These are phyloP conservation scores for Fagopyrum homotropicum DNA, from an alignment of 148 eudicot genomes.

Conservation along the genomic window DNA sequence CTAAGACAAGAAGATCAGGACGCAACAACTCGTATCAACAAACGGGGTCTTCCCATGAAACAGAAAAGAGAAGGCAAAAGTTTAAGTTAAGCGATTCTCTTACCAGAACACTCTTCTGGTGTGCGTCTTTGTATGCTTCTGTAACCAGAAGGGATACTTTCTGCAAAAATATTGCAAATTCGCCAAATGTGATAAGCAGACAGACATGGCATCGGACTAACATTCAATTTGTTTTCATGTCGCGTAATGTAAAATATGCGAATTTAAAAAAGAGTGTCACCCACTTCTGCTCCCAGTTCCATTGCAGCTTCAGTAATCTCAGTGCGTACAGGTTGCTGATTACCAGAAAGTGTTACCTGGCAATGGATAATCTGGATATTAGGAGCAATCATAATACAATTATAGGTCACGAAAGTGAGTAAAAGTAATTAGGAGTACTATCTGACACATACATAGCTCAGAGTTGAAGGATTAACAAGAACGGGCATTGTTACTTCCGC, in stretches of 20 bases:
- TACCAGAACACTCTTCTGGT: conserved; percentile 84
- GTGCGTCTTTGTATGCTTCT: conserved; percentile 94
- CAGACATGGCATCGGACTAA: neutral
- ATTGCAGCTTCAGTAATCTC: conserved; percentile 98
- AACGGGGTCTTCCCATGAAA: neutral
- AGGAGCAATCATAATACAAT: neutral
- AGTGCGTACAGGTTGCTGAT: conserved; percentile 87
- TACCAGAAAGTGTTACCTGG: conserved; percentile 93
- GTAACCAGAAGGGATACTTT: conserved; percentile 77
- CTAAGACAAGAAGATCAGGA: conserved; percentile 21
- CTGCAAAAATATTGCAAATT: conserved; percentile 26
- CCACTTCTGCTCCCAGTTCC: conserved; percentile 84
- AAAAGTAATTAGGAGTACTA: too few relatives aligned
- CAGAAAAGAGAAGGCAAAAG: neutral
- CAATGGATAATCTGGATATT: conserved; percentile 10
- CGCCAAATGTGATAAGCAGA: neutral
- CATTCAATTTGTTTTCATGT: neutral
- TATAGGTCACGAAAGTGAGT: too few relatives aligned
- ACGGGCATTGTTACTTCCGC: too few relatives aligned
- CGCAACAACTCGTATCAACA: neutral
- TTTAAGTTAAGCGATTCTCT: conserved; percentile 11
- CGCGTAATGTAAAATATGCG: neutral
- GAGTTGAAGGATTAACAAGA: too few relatives aligned
- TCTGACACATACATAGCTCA: too few relatives aligned
- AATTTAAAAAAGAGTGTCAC: conserved; percentile 13